phyloP scores from a whole-genome alignment of 2,329 filamentous ascomycete species.

The Trichophyton equinum region DNA sequence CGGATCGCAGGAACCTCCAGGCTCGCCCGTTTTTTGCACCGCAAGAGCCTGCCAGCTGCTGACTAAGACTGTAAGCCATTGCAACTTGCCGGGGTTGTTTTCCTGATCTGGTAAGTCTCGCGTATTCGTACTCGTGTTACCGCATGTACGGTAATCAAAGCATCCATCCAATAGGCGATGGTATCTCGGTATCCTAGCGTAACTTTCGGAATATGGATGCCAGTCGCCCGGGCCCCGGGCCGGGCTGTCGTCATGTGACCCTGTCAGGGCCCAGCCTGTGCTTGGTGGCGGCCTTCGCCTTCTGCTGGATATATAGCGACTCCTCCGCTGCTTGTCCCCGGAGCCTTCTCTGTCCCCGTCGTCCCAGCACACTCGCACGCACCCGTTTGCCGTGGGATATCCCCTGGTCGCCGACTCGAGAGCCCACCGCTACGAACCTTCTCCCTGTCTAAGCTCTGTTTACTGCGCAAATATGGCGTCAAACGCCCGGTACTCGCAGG shows the following conservation, averaged over 20 bases:
- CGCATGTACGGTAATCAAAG: neutral
- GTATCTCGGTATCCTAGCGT: neutral
- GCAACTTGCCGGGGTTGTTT: too few relatives aligned
- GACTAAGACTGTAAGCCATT: too few relatives aligned
- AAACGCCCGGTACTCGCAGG: slow-evolving; percentile 69
- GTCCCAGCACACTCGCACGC: too few relatives aligned
- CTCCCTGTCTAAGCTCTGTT: neutral
- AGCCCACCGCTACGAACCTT: neutral
- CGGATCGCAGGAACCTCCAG: too few relatives aligned
- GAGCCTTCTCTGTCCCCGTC: too few relatives aligned
- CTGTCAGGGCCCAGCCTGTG: neutral
- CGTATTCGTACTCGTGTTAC: too few relatives aligned
- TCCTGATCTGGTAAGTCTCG: too few relatives aligned
- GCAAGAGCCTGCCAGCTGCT: too few relatives aligned
- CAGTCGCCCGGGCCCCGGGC: neutral
- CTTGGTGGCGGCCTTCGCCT: neutral
- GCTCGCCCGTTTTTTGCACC: too few relatives aligned
- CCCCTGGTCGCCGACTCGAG: neutral
- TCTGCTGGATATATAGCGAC: too few relatives aligned
- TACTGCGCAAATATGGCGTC: slow-evolving; percentile 46
- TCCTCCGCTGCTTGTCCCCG: too few relatives aligned
- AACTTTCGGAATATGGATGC: neutral
- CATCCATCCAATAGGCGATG: neutral
- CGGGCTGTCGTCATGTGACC: neutral
- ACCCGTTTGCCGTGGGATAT: neutral